These are phyloP conservation scores for Lecanicillium sp. DNA, from an alignment of 2,329 filamentous ascomycete genomes.

Conservation along the genomic window DNA sequence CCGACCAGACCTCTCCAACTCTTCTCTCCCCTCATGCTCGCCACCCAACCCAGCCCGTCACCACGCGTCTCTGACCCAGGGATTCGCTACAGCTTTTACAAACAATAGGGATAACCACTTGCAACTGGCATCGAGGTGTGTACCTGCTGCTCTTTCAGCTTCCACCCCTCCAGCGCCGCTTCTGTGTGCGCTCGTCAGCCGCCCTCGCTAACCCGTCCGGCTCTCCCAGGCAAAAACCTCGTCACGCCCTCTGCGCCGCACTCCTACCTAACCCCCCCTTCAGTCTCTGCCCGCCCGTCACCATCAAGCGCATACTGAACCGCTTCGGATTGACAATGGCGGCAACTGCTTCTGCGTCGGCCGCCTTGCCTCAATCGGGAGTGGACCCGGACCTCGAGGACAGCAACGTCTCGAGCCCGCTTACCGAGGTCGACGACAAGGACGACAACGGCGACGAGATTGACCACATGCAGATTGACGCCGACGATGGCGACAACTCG, in stretches of 20 bases:
- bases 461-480: constrained; percentile 50
- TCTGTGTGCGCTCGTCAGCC: constrained; percentile 11
- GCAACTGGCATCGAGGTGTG: constrained; percentile 9
- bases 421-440: constrained; percentile 86
- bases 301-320: constrained; percentile 4
- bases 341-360: constrained; percentile 44
- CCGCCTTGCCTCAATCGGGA: constrained; percentile 40
- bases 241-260: constrained; percentile 41
- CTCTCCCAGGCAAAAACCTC: constrained; percentile 16
- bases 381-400: constrained; percentile 47
- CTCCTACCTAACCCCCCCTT: constrained; percentile 36
- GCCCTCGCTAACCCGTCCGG: constrained; percentile 14
- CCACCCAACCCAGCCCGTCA: neutral
- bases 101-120: neutral
- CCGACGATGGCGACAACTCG: constrained; percentile 25
- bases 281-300: constrained; percentile 17
- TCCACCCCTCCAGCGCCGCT: constrained; percentile 7
- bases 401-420: constrained; percentile 77
- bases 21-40: constrained; percentile 13
- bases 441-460: constrained; percentile 64
- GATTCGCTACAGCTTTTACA: constrained; percentile 1
- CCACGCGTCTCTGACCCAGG: constrained; percentile 2
- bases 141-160: neutral
- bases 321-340: constrained; percentile 37
- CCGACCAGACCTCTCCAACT: constrained; percentile 12